Evolutionary conservation across 345 rosid genomes (phyloP).

Genomic region (Hirschfeldia incana): DNA sequence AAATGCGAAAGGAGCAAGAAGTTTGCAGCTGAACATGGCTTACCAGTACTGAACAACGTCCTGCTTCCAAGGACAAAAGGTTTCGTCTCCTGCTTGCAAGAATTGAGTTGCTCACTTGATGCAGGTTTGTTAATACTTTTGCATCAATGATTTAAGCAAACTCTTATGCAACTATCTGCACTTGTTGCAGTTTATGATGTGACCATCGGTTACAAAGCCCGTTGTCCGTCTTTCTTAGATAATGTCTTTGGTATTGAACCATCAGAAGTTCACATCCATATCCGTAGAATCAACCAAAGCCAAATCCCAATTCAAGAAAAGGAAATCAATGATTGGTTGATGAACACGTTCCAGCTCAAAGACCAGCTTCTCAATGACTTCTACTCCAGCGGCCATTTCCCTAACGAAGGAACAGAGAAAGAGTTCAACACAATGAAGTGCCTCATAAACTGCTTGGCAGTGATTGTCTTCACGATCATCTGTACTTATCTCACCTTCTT

Average conservation of each 20-base stretch:
- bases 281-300: slow-evolving; percentile 48
- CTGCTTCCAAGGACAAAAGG: slow-evolving; percentile 89
- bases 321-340: slow-evolving; percentile 61
- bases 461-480: slow-evolving; percentile 52
- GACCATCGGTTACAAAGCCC: slow-evolving; percentile 76
- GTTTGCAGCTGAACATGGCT: slow-evolving; percentile 63
- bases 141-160: too few species aligned
- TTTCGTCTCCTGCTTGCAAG: slow-evolving; percentile 69
- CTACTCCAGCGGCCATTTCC: slow-evolving; percentile 64
- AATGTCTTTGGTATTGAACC: slow-evolving; percentile 78
- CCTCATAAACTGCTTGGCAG: slow-evolving; percentile 54
- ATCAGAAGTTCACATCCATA: slow-evolving; percentile 76
- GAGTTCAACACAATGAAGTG: slow-evolving; percentile 60
- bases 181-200: slow-evolving; percentile 72
- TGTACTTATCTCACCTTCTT: slow-evolving; percentile 57
- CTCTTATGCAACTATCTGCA: not conserved
- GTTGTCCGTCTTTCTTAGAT: slow-evolving; percentile 75
- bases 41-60: slow-evolving; percentile 63
- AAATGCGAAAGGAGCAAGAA: slow-evolving; percentile 65
- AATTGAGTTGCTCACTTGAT: slow-evolving; percentile 66
- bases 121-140: slow-evolving; percentile 58
- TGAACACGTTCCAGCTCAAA: slow-evolving; percentile 58
- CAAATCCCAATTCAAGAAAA: slow-evolving; percentile 61
- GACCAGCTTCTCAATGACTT: slow-evolving; percentile 67
- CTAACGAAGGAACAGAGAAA: slow-evolving; percentile 56